These are phyloP conservation scores for Mallotus nudiflorus DNA, from an alignment of 345 rosid species.

Conservation along the genomic window DNA sequence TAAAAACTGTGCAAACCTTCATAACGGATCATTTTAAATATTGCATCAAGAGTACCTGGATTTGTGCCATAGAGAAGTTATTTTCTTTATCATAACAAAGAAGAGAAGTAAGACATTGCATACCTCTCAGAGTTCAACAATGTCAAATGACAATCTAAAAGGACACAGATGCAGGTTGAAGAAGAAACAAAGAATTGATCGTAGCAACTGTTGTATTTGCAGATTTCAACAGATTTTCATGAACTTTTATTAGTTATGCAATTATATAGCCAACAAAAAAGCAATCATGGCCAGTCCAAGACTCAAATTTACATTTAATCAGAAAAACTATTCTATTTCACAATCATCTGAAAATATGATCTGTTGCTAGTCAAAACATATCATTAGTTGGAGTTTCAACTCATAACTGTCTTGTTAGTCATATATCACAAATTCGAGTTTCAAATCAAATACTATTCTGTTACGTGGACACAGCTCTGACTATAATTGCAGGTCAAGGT, in stretches of 20 bases:
- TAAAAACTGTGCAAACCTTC: slow-evolving; percentile 63
- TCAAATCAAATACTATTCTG: no score
- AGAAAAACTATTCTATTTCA: background rate
- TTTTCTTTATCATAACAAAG: background rate
- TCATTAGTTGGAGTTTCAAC: background rate
- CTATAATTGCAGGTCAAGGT: no score
- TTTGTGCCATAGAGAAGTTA: background rate
- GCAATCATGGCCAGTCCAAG: background rate
- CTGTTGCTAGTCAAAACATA: background rate
- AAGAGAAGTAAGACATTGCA: background rate
- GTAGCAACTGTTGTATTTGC: background rate
- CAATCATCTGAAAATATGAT: background rate
- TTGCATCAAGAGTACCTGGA: slow-evolving; percentile 63
- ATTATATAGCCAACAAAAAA: background rate
- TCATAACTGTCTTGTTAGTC: background rate
- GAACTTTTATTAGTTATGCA: background rate
- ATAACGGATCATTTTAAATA: slow-evolving; percentile 57
- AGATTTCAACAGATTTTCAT: background rate
- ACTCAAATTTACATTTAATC: background rate
- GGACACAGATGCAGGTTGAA: background rate
- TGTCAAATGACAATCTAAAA: background rate
- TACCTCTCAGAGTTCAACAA: background rate
- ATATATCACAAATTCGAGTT: no score
- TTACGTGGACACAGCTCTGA: no score
- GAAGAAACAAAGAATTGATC: background rate